phyloP scores from a whole-genome alignment of 2,329 filamentous ascomycete species.

The Cadophora malorum region DNA sequence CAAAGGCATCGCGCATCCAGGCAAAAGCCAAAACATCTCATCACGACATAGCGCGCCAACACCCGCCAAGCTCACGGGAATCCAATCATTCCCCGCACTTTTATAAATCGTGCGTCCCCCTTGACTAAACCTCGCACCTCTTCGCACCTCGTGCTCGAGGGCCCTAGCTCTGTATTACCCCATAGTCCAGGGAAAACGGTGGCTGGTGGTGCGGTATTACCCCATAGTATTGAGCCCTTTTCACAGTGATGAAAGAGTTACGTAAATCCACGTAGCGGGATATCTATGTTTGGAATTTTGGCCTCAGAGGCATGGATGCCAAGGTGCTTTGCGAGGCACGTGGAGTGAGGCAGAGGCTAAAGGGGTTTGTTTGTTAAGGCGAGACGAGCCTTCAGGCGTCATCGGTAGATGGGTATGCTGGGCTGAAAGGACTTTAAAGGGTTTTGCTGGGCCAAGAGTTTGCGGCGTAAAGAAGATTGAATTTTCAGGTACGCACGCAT shows the following conservation, averaged over 20 bases:
- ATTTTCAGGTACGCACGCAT: neutral
- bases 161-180: slow-evolving; percentile 16
- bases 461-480: neutral
- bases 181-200: slow-evolving; percentile 8
- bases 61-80: slow-evolving; percentile 8
- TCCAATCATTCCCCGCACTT: slow-evolving; percentile 24
- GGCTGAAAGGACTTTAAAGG: neutral
- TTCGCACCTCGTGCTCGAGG: neutral
- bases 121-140: slow-evolving; percentile 30
- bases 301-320: neutral
- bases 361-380: no score
- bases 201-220: slow-evolving; percentile 19
- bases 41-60: slow-evolving; percentile 1
- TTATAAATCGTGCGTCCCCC: slow-evolving; percentile 32
- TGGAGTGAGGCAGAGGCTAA: neutral
- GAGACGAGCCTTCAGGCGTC: neutral
- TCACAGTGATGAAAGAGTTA: neutral
- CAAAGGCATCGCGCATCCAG: no score
- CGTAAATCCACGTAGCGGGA: slow-evolving; percentile 3
- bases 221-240: slow-evolving; percentile 11
- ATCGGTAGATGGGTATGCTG: neutral
- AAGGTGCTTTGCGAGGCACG: slow-evolving; percentile 4
- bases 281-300: neutral
- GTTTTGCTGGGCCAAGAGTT: neutral
- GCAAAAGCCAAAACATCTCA: neutral